Percentiles rank a stretch among this genome's conserved stretches.
Evolutionary conservation across 306 rosid species (phyloP).

Genomic region (Corylus avellana): DNA sequence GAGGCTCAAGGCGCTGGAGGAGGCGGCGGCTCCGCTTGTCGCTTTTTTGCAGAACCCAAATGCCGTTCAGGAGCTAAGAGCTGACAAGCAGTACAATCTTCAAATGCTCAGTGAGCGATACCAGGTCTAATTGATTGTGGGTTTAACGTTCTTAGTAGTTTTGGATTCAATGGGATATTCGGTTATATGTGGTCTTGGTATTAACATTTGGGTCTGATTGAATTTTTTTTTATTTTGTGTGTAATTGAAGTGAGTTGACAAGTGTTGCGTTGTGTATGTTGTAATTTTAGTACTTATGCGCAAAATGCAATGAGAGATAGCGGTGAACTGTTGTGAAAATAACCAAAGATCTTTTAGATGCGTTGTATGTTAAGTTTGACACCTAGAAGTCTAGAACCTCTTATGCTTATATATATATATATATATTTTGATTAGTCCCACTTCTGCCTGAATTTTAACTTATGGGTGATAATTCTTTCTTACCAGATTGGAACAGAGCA

Average conservation of each 20-base stretch:
- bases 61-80: constrained; percentile 82
- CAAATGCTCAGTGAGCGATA: constrained; percentile 90
- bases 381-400: neutral
- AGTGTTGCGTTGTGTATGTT: neutral
- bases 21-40: constrained; percentile 88
- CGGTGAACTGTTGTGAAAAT: neutral
- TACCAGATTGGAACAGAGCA: constrained; percentile 83
- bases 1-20: constrained; percentile 60
- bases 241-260: neutral
- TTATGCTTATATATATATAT: too few species aligned
- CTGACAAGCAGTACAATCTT: constrained; percentile 86
- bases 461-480: neutral
- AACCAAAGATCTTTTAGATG: neutral
- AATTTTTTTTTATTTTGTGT: neutral
- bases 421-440: too few species aligned
- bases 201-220: neutral
- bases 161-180: neutral
- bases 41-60: constrained; percentile 68
- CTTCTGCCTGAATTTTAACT: constrained; percentile 3
- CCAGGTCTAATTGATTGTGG: constrained; percentile 49
- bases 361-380: neutral
- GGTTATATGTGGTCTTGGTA: neutral
- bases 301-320: neutral
- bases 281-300: neutral
- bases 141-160: neutral